Base-by-base conservation (phyloP, 495 filamentous ascomycete genomes). In the Aspergillus conjunctus region DNA sequence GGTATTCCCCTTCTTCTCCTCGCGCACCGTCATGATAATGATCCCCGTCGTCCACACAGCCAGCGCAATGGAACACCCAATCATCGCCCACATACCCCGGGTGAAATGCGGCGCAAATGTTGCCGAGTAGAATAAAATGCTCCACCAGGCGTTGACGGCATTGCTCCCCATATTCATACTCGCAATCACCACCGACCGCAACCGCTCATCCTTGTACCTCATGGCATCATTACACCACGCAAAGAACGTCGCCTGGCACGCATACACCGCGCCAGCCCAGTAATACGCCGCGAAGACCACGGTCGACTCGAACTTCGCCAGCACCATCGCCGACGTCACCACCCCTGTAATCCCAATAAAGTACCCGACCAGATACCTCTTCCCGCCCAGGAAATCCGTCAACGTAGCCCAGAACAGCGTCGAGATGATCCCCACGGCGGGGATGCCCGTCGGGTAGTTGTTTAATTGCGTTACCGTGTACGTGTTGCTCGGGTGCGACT, bases 1-100 rank as follows among this genome's bases (percentile, higher is more conserved):
- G 15, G 20, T 32, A 7, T 3, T 14, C 8, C 14, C 31, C 30
- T 14, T 34, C 50, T 37, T 59, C 49, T 45, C 57, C 49, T 59
- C 57, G 1, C 57, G 21, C n/a, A 59, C 57, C 0, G 49, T 46
- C 57, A 59, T 34, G 14, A 34, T 22, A 1, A 51, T 53, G 9
- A 59, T 54, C 7, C 49, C 57, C 6, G 10, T 46, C 9, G 5
- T n/a, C 45, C 26, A 51, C 2, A 44, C 7, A 0, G 64, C 76
- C 50, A 86, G 52, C 3, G 81, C 79, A 60, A 84, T 75, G 34
- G 78, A 83, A n/a, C 73, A 77, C 7, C 70, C 80, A 51, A 85
- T 81, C 82, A 86, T 85, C 34, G 83, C 81, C 75, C 81, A 85
- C 82, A 85, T 85, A 4, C 83, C 82, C 53, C 70, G 77, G n/a